Conservation (phyloP, 352 stramenopile genomes). For the Pythium scleroteichum region DNA sequence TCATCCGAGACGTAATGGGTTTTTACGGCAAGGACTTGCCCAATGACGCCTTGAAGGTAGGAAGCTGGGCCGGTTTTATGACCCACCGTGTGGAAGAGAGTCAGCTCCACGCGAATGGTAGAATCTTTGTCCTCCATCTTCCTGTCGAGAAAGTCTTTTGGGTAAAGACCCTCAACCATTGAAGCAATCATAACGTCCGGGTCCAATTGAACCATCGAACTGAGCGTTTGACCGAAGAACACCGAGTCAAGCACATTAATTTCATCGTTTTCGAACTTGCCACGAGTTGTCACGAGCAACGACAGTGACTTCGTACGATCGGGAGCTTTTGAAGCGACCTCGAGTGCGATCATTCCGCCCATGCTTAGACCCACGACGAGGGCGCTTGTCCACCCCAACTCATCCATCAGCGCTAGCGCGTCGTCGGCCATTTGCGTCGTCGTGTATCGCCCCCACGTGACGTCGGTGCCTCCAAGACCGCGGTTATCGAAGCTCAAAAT, state of each 20-base stretch:
- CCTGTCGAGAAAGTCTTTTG: constrained; percentile 34
- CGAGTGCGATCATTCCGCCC: constrained; percentile 54
- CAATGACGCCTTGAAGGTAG: constrained; percentile 16
- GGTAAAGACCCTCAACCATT: constrained; percentile 44
- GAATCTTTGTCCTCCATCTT: constrained; percentile 28
- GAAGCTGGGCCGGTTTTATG: background rate
- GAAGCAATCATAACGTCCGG: constrained; percentile 29
- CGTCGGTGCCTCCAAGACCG: constrained; percentile 45
- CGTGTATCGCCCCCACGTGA: constrained; percentile 55
- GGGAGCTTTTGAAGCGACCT: constrained; percentile 46
- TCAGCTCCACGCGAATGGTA: constrained; percentile 16
- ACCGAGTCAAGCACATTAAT: too few species aligned
- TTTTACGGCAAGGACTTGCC: constrained; percentile 21
- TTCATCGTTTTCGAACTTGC: constrained; percentile 45
- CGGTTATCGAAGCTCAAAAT: constrained; percentile 67
- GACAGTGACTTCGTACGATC: constrained; percentile 49
- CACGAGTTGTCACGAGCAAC: constrained; percentile 52
- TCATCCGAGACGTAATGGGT: constrained; percentile 56
- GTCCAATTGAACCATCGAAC: constrained; percentile 31
- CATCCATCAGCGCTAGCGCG: constrained; percentile 55
- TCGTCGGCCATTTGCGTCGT: constrained; percentile 63
- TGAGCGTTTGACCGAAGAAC: too few species aligned
- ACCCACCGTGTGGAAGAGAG: constrained; percentile 19
- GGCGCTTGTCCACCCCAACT: constrained; percentile 47
- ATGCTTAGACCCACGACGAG: constrained; percentile 46